A percentile compares a stretch with the other conserved stretches of the same genome.
Evolutionary conservation across 805 yeast species (phyloP).

Genomic region (Starmerella kuoi): DNA sequence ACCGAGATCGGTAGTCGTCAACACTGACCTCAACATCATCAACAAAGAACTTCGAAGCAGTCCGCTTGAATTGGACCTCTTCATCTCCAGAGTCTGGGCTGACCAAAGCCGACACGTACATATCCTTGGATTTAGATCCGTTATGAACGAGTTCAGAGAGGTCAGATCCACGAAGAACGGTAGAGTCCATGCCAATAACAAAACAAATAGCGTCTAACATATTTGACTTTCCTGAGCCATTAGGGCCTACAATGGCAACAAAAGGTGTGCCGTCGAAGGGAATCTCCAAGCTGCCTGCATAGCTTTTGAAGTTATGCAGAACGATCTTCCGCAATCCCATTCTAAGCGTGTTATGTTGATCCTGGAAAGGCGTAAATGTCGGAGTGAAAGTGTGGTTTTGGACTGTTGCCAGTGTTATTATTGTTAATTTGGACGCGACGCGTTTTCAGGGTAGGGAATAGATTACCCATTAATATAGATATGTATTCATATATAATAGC

Average conservation of each 20-base stretch:
- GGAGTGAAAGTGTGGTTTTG: too few species aligned
- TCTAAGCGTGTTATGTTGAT: too few species aligned
- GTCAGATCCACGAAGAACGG: slow-evolving; percentile 61
- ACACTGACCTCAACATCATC: slow-evolving; percentile 11
- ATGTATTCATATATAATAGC: too few species aligned
- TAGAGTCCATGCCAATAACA: slow-evolving; percentile 72
- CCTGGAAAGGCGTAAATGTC: too few species aligned
- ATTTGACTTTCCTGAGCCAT: slow-evolving; percentile 95
- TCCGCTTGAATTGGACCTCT: slow-evolving; percentile 12
- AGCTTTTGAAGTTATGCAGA: slow-evolving; percentile 68
- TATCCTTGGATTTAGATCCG: slow-evolving; percentile 7
- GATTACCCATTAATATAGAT: too few species aligned
- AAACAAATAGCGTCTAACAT: slow-evolving; percentile 96
- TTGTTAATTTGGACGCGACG: too few species aligned
- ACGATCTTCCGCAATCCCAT: slow-evolving; percentile 8
- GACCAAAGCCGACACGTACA: slow-evolving; percentile 15
- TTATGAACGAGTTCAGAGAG: slow-evolving; percentile 70
- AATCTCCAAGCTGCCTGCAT: slow-evolving; percentile 58
- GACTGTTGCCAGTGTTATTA: too few species aligned
- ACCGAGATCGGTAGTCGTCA: slow-evolving; percentile 45
- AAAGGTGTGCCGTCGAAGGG: slow-evolving; percentile 63
- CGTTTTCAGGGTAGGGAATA: too few species aligned
- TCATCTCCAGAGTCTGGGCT: not conserved
- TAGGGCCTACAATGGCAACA: slow-evolving; percentile 93
- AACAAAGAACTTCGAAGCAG: slow-evolving; percentile 8